phyloP scores from a whole-genome alignment of 192 early-diverging fungal genomes.

The Linderina pennispora region DNA sequence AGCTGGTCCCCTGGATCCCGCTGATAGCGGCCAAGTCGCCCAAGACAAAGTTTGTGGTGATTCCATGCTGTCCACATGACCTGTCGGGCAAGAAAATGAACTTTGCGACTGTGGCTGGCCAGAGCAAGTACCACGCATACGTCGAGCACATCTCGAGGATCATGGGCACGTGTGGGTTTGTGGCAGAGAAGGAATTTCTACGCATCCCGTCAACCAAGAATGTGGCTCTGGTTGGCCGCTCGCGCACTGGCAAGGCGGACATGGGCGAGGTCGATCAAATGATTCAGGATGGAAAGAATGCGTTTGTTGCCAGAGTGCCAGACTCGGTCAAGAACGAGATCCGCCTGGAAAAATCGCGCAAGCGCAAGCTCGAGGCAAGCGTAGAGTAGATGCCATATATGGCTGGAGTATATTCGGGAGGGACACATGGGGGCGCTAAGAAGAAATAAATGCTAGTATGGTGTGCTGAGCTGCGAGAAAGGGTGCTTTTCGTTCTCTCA shows the following conservation, averaged over 20 bases:
- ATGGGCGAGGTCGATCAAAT: constrained; percentile 2
- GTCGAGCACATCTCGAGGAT: constrained; percentile 54
- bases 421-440: too few relatives aligned
- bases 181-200: constrained; percentile 55
- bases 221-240: constrained; percentile 61
- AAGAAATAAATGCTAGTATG: too few relatives aligned
- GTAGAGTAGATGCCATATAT: neutral
- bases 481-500: too few relatives aligned
- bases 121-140: constrained; percentile 67
- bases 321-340: constrained; percentile 36
- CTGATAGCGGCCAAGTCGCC: constrained; percentile 56
- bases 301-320: constrained; percentile 30
- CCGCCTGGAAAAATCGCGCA: constrained; percentile 20
- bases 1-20: constrained; percentile 81
- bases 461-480: too few relatives aligned
- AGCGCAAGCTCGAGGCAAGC: constrained; percentile 3
- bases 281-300: constrained; percentile 3
- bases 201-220: constrained; percentile 82
- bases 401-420: too few relatives aligned
- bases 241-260: constrained; percentile 2
- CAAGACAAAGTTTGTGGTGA: constrained; percentile 43
- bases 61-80: constrained; percentile 82
- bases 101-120: constrained; percentile 26
- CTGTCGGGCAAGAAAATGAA: constrained; percentile 59
- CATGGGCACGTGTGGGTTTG: constrained; percentile 52